Evolutionary conservation across 2,329 filamentous ascomycete species (phyloP).

Genomic region (Colletotrichum cordylinicola): DNA sequence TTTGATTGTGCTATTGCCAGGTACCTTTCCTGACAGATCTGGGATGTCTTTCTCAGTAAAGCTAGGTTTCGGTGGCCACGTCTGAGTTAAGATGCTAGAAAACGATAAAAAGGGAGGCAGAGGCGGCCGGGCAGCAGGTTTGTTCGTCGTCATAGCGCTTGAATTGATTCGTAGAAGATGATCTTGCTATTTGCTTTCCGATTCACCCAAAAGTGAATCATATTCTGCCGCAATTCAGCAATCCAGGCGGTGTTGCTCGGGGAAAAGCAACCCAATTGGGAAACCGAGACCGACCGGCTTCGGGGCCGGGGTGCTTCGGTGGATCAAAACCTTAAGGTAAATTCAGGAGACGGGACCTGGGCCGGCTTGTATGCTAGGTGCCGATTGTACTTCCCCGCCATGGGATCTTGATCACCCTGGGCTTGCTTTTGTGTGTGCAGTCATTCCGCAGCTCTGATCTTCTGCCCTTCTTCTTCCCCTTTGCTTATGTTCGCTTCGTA

Average conservation of each 20-base stretch:
- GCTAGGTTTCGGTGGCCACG: neutral
- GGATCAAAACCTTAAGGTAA: neutral
- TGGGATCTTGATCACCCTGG: fast-evolving
- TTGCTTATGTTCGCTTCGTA: neutral
- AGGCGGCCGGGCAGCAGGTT: neutral
- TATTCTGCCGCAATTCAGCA: fast-evolving
- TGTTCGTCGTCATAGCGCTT: neutral
- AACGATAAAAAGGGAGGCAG: neutral
- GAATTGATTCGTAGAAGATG: neutral
- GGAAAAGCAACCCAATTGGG: neutral
- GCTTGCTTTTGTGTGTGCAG: fast-evolving
- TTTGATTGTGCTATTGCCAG: fast-evolving
- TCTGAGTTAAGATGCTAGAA: neutral
- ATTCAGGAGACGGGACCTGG: fast-evolving
- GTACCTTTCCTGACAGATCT: neutral
- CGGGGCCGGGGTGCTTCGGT: neutral
- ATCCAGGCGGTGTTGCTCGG: neutral
- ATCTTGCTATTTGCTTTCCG: fast-evolving
- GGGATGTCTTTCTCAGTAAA: neutral
- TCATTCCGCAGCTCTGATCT: neutral
- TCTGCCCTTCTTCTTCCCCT: no score
- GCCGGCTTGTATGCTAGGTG: neutral
- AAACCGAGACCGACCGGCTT: neutral
- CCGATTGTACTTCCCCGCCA: neutral
- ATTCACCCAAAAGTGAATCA: fast-evolving